Evolutionary conservation across 805 yeast genomes (phyloP), one percentile per base, ranked within the genome.

Genomic region (Candida bentonensis): DNA sequence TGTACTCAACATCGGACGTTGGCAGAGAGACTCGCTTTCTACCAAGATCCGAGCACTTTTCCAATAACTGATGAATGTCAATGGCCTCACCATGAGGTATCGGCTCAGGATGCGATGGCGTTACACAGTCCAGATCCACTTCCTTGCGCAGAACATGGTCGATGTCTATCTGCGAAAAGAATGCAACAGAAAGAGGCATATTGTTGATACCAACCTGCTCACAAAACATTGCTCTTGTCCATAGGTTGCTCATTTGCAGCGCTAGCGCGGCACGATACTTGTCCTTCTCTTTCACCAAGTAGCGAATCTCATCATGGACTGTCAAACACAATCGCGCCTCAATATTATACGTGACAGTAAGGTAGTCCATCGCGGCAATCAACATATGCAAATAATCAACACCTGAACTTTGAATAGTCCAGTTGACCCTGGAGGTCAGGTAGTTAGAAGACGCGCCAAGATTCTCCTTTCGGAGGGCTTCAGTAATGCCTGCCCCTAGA

Each of bases 401-500:
- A 28, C 98, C 99, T 1, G 96, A 85, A 21, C 96, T 85, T 60
- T 92, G 99, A 57, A 92, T 92, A 0, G 96, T 85, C 99, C 99
- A 92, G 56, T 92, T 92, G 50, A 88, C 80, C 54, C 99, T 65
- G 1, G 96, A 86, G 0, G 98, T 92, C 51, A 92, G 63, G 58
- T 80, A 92, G 17, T 48, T 53, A 1, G 76, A 66, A 49, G 74
- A 74, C 30, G 74, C 65, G 39, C 74, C 76, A 52, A 92, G 67
- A 58, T 89, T 79, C 44, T 67, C 66, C 39, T 74, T 72, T 52
- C 73, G 72, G 46, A 92, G 66, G 0, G 97, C 95, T 46, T 76
- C 76, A 0, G 99, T 92, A 41, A 92, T 86, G 13, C 94, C 84
- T 3, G 96, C 95, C 1, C 96, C 95, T 7, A 92, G 62, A 1